A percentile compares a stretch with the other conserved stretches of the same genome.
These are phyloP conservation scores for Hamiltosporidium magnivora DNA, from an alignment of 371 early-diverging fungal species.

Conservation along the genomic window DNA sequence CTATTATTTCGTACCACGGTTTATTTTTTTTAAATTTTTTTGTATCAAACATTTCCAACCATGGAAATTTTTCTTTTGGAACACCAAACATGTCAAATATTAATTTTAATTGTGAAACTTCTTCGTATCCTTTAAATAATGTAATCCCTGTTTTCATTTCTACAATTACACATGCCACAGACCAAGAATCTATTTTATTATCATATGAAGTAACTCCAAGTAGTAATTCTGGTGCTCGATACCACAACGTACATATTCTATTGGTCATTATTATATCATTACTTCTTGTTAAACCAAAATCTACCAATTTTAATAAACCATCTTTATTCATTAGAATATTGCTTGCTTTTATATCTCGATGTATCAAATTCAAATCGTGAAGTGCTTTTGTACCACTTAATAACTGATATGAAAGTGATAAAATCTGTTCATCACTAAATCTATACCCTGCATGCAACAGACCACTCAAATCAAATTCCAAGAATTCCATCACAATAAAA, in stretches of 20 bases:
- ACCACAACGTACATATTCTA: conserved; percentile 85
- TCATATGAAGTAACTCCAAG: conserved; percentile 70
- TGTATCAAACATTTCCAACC: conserved; percentile 19
- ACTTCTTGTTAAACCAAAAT: conserved; percentile 78
- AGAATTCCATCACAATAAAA: conserved; percentile 75
- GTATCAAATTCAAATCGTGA: conserved; percentile 61
- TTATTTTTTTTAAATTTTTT: conserved; percentile 4
- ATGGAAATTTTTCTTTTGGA: conserved; percentile 22
- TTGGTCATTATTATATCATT: conserved; percentile 60
- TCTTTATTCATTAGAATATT: conserved; percentile 61
- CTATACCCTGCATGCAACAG: conserved; percentile 31
- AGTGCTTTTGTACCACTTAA: conserved; percentile 67
- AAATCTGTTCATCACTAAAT: conserved; percentile 58
- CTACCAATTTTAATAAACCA: conserved; percentile 69
- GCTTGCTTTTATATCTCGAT: conserved; percentile 46
- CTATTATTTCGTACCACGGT: not conserved
- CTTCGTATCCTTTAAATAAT: not conserved
- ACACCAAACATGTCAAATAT: conserved; percentile 16
- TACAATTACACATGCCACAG: conserved; percentile 79
- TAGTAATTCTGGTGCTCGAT: conserved; percentile 86
- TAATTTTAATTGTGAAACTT: not conserved
- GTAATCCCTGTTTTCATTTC: conserved; percentile 61
- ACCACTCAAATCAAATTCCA: conserved; percentile 58
- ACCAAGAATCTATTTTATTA: conserved; percentile 87
- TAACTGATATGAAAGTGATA: conserved; percentile 61